phyloP scores from a whole-genome alignment of 1,284 basidiomycete species.

The Thelephora terrestris region DNA sequence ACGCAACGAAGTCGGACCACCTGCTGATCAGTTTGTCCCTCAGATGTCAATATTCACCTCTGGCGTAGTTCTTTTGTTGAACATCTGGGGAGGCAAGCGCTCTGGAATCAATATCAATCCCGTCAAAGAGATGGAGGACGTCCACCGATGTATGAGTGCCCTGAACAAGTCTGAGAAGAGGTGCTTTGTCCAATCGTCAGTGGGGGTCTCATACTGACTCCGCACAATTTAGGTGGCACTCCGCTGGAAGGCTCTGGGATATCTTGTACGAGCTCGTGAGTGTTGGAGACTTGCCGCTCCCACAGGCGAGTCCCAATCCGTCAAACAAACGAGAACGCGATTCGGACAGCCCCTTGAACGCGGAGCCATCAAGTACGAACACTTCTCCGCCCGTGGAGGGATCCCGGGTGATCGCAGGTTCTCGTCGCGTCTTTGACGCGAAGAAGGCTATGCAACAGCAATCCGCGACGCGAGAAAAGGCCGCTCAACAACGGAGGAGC shows the following conservation, averaged over 20 bases:
- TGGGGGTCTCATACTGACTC: background rate
- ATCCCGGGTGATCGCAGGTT: constrained; percentile 23
- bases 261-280: constrained; percentile 59
- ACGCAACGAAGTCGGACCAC: too few relatives aligned
- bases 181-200: constrained; percentile 17
- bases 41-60: constrained; percentile 47
- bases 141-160: constrained; percentile 59
- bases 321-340: constrained; percentile 55
- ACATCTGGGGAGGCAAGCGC: constrained; percentile 63
- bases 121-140: constrained; percentile 57
- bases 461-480: constrained; percentile 8
- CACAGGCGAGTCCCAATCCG: constrained; percentile 33
- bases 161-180: constrained; percentile 42
- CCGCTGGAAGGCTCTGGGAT: constrained; percentile 42
- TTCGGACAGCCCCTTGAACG: constrained; percentile 29
- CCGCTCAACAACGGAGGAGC: constrained; percentile 8
- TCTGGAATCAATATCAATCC: constrained; percentile 45
- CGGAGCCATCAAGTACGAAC: constrained; percentile 5
- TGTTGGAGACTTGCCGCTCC: constrained; percentile 54
- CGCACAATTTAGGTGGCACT: constrained; percentile 30
- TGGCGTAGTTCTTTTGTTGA: constrained; percentile 59
- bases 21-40: background rate
- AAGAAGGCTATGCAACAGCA: constrained; percentile 7
- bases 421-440: constrained; percentile 19
- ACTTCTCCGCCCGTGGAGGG: constrained; percentile 5